Evolutionary conservation across 1,284 basidiomycete species (phyloP).

Genomic region (Cryptococcus deneoformans): DNA sequence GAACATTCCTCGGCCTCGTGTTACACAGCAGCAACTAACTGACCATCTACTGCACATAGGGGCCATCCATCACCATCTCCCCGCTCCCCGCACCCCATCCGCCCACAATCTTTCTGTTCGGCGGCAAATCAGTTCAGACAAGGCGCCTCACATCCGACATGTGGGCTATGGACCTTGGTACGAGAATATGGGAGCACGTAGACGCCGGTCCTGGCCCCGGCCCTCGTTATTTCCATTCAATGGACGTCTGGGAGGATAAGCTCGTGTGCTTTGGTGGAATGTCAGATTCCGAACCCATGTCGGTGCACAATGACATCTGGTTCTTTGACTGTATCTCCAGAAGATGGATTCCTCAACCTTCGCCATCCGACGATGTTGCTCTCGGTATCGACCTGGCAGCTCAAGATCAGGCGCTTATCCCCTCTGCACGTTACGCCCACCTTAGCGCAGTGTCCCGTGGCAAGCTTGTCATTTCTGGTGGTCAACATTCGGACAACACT

Average conservation of each 20-base stretch:
- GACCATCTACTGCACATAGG: slow-evolving; percentile 16
- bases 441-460: slow-evolving; percentile 77
- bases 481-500: slow-evolving; percentile 66
- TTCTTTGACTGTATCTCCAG: slow-evolving; percentile 71
- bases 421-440: slow-evolving; percentile 85
- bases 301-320: slow-evolving; percentile 77
- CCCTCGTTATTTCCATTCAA: slow-evolving; percentile 85
- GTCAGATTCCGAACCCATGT: slow-evolving; percentile 60
- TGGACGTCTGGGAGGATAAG: slow-evolving; percentile 83
- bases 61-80: slow-evolving; percentile 43
- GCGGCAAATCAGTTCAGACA: slow-evolving; percentile 79
- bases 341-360: slow-evolving; percentile 61
- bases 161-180: slow-evolving; percentile 77
- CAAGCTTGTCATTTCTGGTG: slow-evolving; percentile 87
- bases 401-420: slow-evolving; percentile 52
- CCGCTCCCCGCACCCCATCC: slow-evolving; percentile 32
- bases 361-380: slow-evolving; percentile 6
- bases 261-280: slow-evolving; percentile 91
- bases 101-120: slow-evolving; percentile 55
- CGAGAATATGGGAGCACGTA: slow-evolving; percentile 72
- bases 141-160: slow-evolving; percentile 84
- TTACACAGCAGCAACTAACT: background rate
- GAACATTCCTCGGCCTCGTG: background rate
- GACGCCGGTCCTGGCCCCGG: slow-evolving; percentile 57
- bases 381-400: slow-evolving; percentile 1